Evolutionary conservation across 208 protist species (phyloP).

Genomic region (Leishmania amazonensis): DNA sequence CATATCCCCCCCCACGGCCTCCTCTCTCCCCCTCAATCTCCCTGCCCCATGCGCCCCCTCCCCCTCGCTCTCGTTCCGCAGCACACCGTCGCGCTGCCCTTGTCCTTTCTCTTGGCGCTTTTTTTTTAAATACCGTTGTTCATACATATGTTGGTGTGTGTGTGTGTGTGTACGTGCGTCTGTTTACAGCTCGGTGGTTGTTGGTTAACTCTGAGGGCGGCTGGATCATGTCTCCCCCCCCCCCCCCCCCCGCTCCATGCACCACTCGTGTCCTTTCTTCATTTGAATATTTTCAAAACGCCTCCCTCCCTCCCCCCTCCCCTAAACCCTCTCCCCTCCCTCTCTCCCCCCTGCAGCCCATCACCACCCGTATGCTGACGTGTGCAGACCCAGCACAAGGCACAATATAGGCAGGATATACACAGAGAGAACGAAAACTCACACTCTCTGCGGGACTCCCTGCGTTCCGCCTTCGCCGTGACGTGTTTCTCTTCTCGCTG

Average conservation of each 20-base stretch:
- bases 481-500: background rate
- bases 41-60: background rate
- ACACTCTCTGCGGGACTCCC: too few relatives aligned
- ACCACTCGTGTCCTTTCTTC: background rate
- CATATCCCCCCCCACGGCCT: too few relatives aligned
- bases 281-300: background rate
- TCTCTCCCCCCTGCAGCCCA: too few relatives aligned
- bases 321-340: background rate
- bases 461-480: too few relatives aligned
- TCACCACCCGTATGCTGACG: background rate
- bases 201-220: too few relatives aligned
- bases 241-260: background rate
- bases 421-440: background rate
- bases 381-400: too few relatives aligned
- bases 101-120: background rate
- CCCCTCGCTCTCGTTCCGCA: background rate
- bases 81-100: background rate
- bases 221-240: too few relatives aligned
- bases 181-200: background rate
- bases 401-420: background rate
- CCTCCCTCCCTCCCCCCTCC: background rate
- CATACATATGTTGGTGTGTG: conserved; percentile 6
- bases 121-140: conserved; percentile 1
- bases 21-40: too few relatives aligned
- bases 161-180: conserved; percentile 11